phyloP scores from a whole-genome alignment of 805 yeast species.

The Dipodascopsis uninucleata region DNA sequence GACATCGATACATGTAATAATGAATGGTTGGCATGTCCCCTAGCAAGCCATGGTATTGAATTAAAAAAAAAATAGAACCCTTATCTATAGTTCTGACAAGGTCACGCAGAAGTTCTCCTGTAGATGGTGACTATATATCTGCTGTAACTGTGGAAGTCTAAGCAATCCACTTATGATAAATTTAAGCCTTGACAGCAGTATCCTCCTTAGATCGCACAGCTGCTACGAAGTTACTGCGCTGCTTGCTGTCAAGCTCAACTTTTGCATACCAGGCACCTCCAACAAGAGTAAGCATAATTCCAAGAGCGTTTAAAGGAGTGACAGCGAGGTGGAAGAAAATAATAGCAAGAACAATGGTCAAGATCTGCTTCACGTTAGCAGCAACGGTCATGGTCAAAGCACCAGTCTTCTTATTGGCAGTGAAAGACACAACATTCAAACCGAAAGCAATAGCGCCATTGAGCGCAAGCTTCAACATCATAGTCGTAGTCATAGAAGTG shows the following conservation, averaged over 20 bases:
- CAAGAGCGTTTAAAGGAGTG: constrained; percentile 31
- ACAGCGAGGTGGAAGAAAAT: constrained; percentile 32
- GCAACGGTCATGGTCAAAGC: constrained; percentile 34
- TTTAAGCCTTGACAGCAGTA: constrained; percentile 14
- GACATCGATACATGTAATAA: too few species aligned
- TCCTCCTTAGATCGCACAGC: constrained; percentile 20
- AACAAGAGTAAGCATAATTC: constrained; percentile 30
- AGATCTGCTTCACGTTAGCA: constrained; percentile 33
- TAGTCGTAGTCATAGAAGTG: constrained; percentile 18
- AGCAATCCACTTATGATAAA: too few species aligned
- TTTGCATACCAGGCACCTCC: constrained; percentile 35
- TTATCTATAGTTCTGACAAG: too few species aligned
- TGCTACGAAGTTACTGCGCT: constrained; percentile 4
- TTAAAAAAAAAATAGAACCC: too few species aligned
- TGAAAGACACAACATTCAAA: constrained; percentile 32
- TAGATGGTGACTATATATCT: too few species aligned
- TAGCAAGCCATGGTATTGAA: too few species aligned
- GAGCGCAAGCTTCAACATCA: constrained; percentile 28
- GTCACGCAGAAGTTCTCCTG: too few species aligned
- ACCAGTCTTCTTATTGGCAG: constrained; percentile 34
- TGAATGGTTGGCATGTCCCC: too few species aligned
- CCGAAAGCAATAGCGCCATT: constrained; percentile 33
- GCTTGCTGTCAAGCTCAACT: constrained; percentile 27
- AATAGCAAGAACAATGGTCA: constrained; percentile 32
- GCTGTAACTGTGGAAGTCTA: too few species aligned